Conservation (phyloP, 306 rosid genomes). For the Potentilla sterilis region DNA sequence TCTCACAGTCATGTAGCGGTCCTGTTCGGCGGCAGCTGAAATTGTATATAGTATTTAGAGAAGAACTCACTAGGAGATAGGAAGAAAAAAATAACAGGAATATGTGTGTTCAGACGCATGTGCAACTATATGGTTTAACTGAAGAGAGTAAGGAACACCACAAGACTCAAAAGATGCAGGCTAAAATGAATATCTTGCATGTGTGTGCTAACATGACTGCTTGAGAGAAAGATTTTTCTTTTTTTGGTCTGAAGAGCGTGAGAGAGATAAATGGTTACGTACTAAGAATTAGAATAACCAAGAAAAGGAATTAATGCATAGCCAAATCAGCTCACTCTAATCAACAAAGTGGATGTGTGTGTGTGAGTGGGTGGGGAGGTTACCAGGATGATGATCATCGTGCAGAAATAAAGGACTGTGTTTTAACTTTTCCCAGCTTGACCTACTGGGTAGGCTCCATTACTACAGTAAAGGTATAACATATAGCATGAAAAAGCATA, state of each 20-base stretch:
- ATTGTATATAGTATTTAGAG: constrained; percentile 20
- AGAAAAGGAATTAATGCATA: neutral
- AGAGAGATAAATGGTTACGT: neutral
- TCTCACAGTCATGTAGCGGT: constrained; percentile 71
- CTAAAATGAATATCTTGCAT: neutral
- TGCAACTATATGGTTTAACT: neutral
- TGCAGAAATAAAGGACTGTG: neutral
- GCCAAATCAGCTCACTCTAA: neutral
- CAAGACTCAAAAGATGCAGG: neutral
- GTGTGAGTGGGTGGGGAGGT: neutral
- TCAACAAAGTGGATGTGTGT: neutral
- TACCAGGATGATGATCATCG: neutral
- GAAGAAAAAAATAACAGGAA: neutral
- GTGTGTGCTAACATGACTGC: constrained; percentile 1
- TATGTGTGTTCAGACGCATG: neutral
- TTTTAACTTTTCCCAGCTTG: neutral
- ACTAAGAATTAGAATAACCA: neutral
- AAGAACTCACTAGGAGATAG: neutral
- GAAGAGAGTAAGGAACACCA: neutral
- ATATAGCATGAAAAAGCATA: neutral
- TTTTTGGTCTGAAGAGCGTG: neutral
- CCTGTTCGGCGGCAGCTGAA: constrained; percentile 58
- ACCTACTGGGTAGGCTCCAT: neutral
- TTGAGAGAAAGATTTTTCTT: neutral
- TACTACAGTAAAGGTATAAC: neutral